Base-by-base conservation (phyloP, 805 yeast genomes). In the Saccharomycodes ludwigii region DNA sequence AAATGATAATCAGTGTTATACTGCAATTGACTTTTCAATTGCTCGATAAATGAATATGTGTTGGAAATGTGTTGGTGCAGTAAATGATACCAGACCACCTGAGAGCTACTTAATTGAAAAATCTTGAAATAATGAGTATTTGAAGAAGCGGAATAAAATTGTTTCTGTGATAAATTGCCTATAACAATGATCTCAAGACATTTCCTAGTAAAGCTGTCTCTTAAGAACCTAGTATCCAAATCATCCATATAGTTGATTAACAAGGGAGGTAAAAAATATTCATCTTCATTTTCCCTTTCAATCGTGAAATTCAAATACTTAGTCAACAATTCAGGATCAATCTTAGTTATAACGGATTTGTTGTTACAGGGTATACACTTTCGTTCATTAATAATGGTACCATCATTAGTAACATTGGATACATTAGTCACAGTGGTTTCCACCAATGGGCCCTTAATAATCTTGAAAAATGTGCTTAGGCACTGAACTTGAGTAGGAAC, bases 401-500 rank as follows among this genome's bases (percentile, higher is more conserved):
- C 67, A n/a, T 56, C 50, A 3, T 70, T 50, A 37, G 65, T 61
- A 23, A 84, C 74, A 0, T 78, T 71, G 43, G 70, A 75, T 3
- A 61, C 53, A 8, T 66, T 69, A 4, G 63, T 67, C 3, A 50
- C 56, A 2, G 65, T 56, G 2, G 47, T 52, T 16, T 65, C 50
- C 6, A 59, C 48, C 15, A 83, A 50, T 1, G 94, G 88, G 2
- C 84, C 86, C 39, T 63, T 70, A 29, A 82, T 55, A 6, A 79
- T 76, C 38, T 71, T 73, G 41, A 68, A 63, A 12, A 83, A 45
- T 0, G 83, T 76, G 30, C 60, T 58, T 15, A 79, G 58, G 42
- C 93, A 77, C 27, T 66, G 68, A 0, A 67, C 49, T 3, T 74
- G 67, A 3, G 70, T 55, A 0, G 93, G 86, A 1, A 55, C 27